Evolutionary conservation across 441 rosid genomes (phyloP), one percentile per base, ranked within the genome.

Genomic region (Adansonia rubrostipa): DNA sequence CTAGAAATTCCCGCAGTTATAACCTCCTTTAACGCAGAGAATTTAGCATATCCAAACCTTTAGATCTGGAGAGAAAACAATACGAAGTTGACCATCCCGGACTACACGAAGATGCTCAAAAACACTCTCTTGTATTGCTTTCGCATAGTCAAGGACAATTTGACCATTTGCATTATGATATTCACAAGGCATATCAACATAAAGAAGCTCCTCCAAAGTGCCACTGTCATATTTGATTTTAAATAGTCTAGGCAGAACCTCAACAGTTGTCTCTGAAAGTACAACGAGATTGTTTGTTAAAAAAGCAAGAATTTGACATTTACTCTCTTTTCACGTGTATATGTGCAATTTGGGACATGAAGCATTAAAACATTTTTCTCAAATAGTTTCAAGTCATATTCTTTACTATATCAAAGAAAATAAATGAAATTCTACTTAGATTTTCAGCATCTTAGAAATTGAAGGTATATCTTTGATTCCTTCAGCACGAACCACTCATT

Each of bases 21-120:
- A 58, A 67, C 9, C 40, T 71, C 47, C 42, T 7, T 17, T 65
- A 28, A 58, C 57, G 61, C 15, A 60, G 17, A 53, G 11, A 60
- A 75, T 77, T 48, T 63, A 56, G 51, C 15, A 65, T 33, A 40
- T 40, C 40, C 15, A 40, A 53, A 86, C 89, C 89, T 86, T 86
- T 51, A 86, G 80, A 44, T 86, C 87, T 56, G 80, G 81, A 77
- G 87, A 86, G 64, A 86, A 84, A 74, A 84, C 83, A 48, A 86
- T 77, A 60, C 86, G 85, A 61, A 86, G 87, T 72, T 84, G 89
- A 79, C 89, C 89, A 58, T 84, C 87, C 70, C 84, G 85, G 11
- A 84, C 87, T n/a, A 86, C 85, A 71, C 87, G 87, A 79, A 86
- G 89, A 36, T 86, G 87, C 80, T 86, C 87, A 82, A 84, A 86